Evolutionary conservation across 768 basidiomycete genomes (phyloP).

Genomic region (Agrocybe pediades): DNA sequence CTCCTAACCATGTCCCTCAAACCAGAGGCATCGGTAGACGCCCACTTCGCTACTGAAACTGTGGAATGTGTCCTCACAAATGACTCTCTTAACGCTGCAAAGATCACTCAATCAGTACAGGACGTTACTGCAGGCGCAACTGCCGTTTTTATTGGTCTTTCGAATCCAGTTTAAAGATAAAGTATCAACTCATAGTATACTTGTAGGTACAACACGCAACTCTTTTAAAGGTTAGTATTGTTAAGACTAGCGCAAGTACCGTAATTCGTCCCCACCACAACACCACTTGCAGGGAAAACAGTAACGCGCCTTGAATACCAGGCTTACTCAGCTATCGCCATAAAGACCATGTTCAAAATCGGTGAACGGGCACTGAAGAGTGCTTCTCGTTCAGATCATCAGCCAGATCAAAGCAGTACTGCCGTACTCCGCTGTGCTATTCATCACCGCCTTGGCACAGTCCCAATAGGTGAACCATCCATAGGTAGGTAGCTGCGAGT

Average conservation of each 20-base stretch:
- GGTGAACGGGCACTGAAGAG: slow-evolving; percentile 45
- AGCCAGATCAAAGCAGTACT: slow-evolving; percentile 22
- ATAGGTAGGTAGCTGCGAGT: slow-evolving; percentile 46
- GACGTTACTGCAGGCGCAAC: slow-evolving; percentile 71
- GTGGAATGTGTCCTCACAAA: slow-evolving; percentile 65
- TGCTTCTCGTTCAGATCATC: slow-evolving; percentile 45
- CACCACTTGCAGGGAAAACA: slow-evolving; percentile 68
- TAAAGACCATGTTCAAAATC: slow-evolving; percentile 74
- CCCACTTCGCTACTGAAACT: slow-evolving; percentile 39
- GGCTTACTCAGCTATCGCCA: slow-evolving; percentile 78
- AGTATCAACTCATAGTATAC: background rate
- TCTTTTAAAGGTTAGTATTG: slow-evolving; percentile 68
- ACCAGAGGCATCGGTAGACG: slow-evolving; percentile 44
- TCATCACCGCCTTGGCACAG: slow-evolving; percentile 76
- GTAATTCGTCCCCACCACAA: background rate
- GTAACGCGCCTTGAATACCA: slow-evolving; percentile 82
- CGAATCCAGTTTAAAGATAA: background rate
- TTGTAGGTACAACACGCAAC: slow-evolving; percentile 71
- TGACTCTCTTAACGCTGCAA: slow-evolving; percentile 52
- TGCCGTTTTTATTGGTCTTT: slow-evolving; percentile 70
- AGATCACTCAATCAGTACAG: slow-evolving; percentile 62
- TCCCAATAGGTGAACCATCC: slow-evolving; percentile 78
- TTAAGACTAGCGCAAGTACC: background rate
- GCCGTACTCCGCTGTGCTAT: slow-evolving; percentile 61
- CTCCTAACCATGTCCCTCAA: slow-evolving; percentile 15